Conservation (phyloP, 1,284 basidiomycete genomes). For the Cryptococcus deneoformans region DNA sequence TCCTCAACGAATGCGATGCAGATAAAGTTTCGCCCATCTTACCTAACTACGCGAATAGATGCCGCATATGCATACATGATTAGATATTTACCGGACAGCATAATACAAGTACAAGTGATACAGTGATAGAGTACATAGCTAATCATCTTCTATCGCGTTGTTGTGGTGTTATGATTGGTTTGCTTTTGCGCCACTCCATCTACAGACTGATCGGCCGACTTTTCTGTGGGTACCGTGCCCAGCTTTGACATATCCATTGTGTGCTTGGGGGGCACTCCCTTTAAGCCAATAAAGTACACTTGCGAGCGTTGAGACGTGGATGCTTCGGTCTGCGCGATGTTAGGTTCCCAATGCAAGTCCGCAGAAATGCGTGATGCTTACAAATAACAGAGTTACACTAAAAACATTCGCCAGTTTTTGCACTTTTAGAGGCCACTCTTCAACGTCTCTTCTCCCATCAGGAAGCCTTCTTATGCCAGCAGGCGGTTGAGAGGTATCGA, state of each 20-base stretch:
- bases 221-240: constrained; percentile 41
- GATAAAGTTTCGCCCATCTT: too few species aligned
- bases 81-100: not conserved
- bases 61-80: not conserved
- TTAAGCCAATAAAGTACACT: constrained; percentile 44
- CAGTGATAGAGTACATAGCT: not conserved
- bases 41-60: not conserved
- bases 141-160: constrained; percentile 14
- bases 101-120: not conserved
- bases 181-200: constrained; percentile 46
- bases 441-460: constrained; percentile 45
- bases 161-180: constrained; percentile 40
- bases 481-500: constrained; percentile 37
- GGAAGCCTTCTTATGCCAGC: constrained; percentile 24
- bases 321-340: constrained; percentile 34
- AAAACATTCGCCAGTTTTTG: constrained; percentile 49
- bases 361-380: constrained; percentile 20
- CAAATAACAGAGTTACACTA: constrained; percentile 45
- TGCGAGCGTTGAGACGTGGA: constrained; percentile 24
- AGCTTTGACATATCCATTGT: constrained; percentile 46
- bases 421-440: constrained; percentile 50
- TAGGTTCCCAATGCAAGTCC: not conserved
- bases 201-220: constrained; percentile 44
- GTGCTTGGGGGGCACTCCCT: constrained; percentile 42
- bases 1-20: too few species aligned